Evolutionary conservation across 495 filamentous ascomycete species (phyloP), one percentile per base, ranked within the genome.

Genomic region (Usnea hakonensis): DNA sequence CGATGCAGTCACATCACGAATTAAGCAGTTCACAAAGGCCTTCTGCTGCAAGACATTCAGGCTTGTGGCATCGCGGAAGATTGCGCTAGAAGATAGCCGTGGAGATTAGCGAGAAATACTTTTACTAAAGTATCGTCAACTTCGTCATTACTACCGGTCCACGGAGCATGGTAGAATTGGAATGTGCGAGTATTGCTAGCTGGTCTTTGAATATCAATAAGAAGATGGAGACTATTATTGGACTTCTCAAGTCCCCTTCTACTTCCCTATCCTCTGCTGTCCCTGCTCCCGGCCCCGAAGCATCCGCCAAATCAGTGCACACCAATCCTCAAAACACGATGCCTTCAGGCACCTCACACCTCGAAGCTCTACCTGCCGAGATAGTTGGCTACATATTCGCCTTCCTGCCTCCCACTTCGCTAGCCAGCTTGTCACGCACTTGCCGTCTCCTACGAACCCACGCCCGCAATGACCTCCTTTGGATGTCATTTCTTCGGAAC

Each of bases 401-500:
- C 26, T 83, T 83, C 65, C 78, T 91, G 16, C 72, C 77, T 11
- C 80, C 87, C 0, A 44, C 71, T 40, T 85, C 87, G 56, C 79
- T 92, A 7, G 75, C 71, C 35, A 67, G 71, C 13, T 65, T 86
- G 28, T 83, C 84, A 1, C 68, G 61, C 14, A 84, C 84, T 9
- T 90, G 84, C 65, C 80, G 75, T 36, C 60, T 65, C 16, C 70
- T 92, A 19, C 77, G 76, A 60, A 68, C 68, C 19, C 78, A 83
- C 61, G 77, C 78, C 54, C 71, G 68, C 10, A 76, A 78, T 58
- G 88, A 90, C 41, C 69, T 79, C 3, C 73, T 85, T 50, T 92
- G 88, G 89, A 80, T 80, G 46, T 70, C 70, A 11, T 75, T 85
- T 9, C 78, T 92, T 17, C 81, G 88, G 61, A 74, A 79, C 8